Evolutionary conservation across 129 eudicot species (phyloP).

Genomic region (Gnaphalium uliginosum): DNA sequence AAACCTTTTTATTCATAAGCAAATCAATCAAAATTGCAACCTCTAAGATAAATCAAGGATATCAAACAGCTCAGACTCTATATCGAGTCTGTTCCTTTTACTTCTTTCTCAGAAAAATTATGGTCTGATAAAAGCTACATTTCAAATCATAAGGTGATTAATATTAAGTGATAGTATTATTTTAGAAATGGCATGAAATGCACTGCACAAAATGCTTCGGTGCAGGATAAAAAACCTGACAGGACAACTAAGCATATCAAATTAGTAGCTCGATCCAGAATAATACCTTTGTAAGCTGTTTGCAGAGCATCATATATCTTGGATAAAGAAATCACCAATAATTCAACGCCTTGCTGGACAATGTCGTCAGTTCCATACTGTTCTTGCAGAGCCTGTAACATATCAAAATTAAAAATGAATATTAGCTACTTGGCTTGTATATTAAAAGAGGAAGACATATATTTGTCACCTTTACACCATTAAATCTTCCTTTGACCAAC

Average conservation of each 20-base stretch:
- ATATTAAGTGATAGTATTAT: too few species aligned
- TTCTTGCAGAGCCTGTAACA: slow-evolving; percentile 56
- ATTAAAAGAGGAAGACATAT: background rate
- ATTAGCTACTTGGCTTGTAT: background rate
- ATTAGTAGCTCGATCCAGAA: background rate
- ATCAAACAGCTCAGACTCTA: background rate
- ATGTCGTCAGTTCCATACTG: slow-evolving; percentile 62
- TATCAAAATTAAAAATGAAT: background rate
- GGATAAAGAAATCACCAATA: slow-evolving; percentile 50
- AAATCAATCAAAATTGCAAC: background rate
- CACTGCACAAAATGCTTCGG: background rate
- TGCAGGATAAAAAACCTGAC: background rate
- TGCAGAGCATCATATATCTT: slow-evolving; percentile 58
- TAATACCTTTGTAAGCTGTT: slow-evolving; percentile 56
- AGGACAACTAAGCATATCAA: background rate
- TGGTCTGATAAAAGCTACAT: background rate
- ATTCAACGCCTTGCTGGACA: slow-evolving; percentile 51
- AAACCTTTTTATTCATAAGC: background rate
- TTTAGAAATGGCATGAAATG: background rate
- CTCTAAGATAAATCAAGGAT: background rate
- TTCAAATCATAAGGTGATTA: too few species aligned
- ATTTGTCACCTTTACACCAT: slow-evolving; percentile 65
- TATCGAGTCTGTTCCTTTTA: background rate
- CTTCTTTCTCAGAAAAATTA: background rate
- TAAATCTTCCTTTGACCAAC: slow-evolving; percentile 67